Conservation (phyloP, 345 rosid species). For the Citrus maxima region DNA sequence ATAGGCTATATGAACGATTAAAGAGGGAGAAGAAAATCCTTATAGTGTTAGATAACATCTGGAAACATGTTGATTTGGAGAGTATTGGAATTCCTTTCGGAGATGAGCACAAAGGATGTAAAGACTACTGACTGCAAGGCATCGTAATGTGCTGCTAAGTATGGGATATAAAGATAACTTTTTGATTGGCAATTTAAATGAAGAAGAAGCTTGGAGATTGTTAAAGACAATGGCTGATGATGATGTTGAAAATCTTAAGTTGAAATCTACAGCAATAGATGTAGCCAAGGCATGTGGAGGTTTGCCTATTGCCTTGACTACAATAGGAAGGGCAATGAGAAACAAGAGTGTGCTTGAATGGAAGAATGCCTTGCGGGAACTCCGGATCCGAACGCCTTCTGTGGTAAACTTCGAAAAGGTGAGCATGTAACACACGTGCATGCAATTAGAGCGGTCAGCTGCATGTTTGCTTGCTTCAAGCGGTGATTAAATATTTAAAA, state of each 20-base stretch:
- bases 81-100: not conserved
- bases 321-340: conserved; percentile 21
- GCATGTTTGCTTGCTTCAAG: too few relatives aligned
- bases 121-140: not conserved
- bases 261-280: conserved; percentile 8
- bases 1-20: not conserved
- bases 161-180: not conserved
- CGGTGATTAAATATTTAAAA: too few relatives aligned
- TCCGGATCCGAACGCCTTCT: not conserved
- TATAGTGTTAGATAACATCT: not conserved
- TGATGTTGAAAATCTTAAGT: not conserved
- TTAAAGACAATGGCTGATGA: not conserved
- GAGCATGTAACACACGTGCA: too few relatives aligned
- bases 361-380: conserved; percentile 17
- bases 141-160: not conserved
- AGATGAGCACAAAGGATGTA: not conserved
- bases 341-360: not conserved
- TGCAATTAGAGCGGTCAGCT: too few relatives aligned
- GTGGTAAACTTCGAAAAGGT: not conserved
- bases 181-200: not conserved
- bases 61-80: not conserved
- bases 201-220: not conserved
- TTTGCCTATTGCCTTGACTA: conserved; percentile 23
- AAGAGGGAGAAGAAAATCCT: not conserved
- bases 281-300: conserved; percentile 25